These are phyloP conservation scores for Schoenoplectus tabernaemontani DNA, from an alignment of 202 grass and related monocot genomes.

Conservation along the genomic window DNA sequence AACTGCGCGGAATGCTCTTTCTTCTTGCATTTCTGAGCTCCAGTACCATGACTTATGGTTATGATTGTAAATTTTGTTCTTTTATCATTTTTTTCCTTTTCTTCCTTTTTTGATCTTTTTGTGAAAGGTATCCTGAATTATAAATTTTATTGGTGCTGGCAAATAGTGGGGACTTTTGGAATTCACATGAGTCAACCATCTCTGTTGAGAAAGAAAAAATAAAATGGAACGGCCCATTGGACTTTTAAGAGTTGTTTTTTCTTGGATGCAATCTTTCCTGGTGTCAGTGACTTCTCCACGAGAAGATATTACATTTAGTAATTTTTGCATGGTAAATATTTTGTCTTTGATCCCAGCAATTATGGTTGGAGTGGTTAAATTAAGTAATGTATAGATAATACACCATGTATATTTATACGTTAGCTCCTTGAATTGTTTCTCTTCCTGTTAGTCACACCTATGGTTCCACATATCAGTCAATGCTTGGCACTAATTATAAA, in stretches of 20 bases:
- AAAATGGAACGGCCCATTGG: neutral
- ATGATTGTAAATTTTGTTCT: constrained; percentile 1
- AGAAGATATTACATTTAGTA: neutral
- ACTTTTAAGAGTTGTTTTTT: neutral
- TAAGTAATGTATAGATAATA: no score
- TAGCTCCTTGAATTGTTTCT: no score
- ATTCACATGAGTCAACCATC: neutral
- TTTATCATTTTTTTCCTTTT: neutral
- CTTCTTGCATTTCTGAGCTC: constrained; percentile 84
- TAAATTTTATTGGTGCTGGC: no score
- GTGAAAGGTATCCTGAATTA: no score
- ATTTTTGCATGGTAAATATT: neutral
- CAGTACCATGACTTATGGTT: constrained; percentile 52
- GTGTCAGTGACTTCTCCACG: neutral
- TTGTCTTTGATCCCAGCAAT: neutral
- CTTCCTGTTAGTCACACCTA: no score
- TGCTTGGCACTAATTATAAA: no score
- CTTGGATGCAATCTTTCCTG: neutral
- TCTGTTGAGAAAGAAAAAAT: neutral
- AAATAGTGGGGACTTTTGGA: neutral
- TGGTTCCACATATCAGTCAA: no score
- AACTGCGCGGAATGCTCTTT: constrained; percentile 58
- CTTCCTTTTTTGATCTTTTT: neutral
- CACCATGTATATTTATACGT: no score
- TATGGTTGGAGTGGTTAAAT: neutral